Percentiles rank a stretch among this genome's conserved stretches.
phyloP scores from a whole-genome alignment of 768 basidiomycete genomes.

The Rhizopogon salebrosus region DNA sequence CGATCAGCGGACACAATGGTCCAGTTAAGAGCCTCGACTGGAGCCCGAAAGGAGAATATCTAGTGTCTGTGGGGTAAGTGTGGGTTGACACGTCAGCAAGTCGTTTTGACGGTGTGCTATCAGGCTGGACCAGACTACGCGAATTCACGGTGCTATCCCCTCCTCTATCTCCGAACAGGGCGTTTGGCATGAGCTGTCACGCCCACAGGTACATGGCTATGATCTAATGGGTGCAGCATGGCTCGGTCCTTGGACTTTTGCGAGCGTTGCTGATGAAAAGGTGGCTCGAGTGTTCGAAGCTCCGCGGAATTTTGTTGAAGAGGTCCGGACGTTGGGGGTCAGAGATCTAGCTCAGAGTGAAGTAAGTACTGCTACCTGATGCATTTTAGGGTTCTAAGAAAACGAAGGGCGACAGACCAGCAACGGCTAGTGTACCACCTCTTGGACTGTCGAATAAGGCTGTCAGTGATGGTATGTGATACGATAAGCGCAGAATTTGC shows the following conservation, averaged over 20 bases:
- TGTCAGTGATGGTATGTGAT: constrained; percentile 53
- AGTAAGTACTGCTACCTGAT: constrained; percentile 28
- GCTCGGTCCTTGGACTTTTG: constrained; percentile 71
- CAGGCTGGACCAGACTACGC: constrained; percentile 88
- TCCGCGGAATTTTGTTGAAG: constrained; percentile 70
- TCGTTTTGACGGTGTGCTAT: constrained; percentile 1
- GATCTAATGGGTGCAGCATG: constrained; percentile 81
- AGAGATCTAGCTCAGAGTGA: constrained; percentile 44
- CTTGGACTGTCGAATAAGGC: constrained; percentile 95
- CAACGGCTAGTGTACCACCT: constrained; percentile 87
- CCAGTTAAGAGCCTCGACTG: constrained; percentile 78
- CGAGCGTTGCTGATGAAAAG: constrained; percentile 94
- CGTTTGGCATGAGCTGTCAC: constrained; percentile 81
- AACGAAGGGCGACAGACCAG: constrained; percentile 54
- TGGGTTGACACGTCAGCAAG: neutral
- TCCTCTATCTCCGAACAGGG: constrained; percentile 10
- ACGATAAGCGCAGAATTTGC: neutral
- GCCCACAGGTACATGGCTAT: constrained; percentile 97
- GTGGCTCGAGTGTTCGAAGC: constrained; percentile 93
- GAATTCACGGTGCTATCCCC: constrained; percentile 69
- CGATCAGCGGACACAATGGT: constrained; percentile 80
- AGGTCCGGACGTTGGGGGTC: constrained; percentile 47
- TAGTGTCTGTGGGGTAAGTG: constrained; percentile 78
- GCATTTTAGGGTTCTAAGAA: constrained; percentile 1
- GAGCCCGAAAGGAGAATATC: constrained; percentile 82